Evolutionary conservation across 2,329 filamentous ascomycete genomes (phyloP), one percentile per base, ranked within the genome.

Genomic region (Trichoderma lentiforme): DNA sequence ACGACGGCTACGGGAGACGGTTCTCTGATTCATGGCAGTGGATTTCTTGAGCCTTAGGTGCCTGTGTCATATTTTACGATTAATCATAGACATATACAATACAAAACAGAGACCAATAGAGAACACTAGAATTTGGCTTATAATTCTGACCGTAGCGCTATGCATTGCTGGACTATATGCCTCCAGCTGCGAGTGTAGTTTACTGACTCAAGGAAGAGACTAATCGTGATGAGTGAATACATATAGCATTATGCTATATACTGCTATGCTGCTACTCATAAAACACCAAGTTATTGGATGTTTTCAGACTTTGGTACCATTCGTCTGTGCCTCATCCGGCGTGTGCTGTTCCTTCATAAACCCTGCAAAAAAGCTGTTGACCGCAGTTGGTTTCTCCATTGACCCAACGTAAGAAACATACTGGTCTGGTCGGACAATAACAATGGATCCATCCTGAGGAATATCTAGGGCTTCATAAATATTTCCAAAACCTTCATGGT

Each of bases 1-100:
- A 51, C 9, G 39, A n/a, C 43, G 43, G 43, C 43, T 43, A 43
- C 39, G 1, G 9, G 39, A n/a, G 43, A 51, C n/a, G 18, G 43
- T 51, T 21, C n/a, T 51, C 43, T 51, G 18, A 9, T 3, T 51
- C 43, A 21, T 51, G 43, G 43, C 43, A 51, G n/a, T 51, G n/a
- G n/a, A 51, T 21, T 12, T 6, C 4, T 51, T 12, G 8, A 51
- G n/a, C n/a, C 2, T n/a, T 9, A 2, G 7, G 7, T 9, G 1
- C n/a, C 18, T n/a, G 3, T 3, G 0, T 1, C 9, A n/a, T 1
- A 9, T 43, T 9, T 9, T 21, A 9, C 4, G 0, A 51, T 51
- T 21, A 21, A 51, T 21, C 18, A 51, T 21, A 51, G 43, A 51
- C 43, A 5, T 47, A 8, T 47, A 51, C 43, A 21, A 47, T 11